These are phyloP conservation scores for Vachellia collinsii DNA, from an alignment of 306 rosid species.

Conservation along the genomic window DNA sequence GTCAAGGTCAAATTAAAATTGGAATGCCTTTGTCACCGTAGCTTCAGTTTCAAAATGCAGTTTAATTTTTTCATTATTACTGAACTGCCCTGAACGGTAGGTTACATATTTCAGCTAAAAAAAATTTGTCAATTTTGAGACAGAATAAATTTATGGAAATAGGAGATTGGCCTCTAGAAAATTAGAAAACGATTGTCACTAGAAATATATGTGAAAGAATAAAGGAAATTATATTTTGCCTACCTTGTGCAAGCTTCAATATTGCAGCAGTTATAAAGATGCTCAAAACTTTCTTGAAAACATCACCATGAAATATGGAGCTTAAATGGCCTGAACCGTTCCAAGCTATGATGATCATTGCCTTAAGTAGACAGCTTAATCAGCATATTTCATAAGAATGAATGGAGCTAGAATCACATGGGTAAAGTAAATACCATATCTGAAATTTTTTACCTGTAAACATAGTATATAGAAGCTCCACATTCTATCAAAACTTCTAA, in stretches of 20 bases:
- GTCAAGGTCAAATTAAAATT: neutral
- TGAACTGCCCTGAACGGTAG: neutral
- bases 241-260: constrained; percentile 95
- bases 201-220: neutral
- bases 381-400: constrained; percentile 34
- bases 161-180: constrained; percentile 28
- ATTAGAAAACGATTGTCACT: neutral
- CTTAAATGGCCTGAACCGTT: constrained; percentile 70
- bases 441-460: constrained; percentile 71
- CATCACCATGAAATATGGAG: constrained; percentile 64
- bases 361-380: constrained; percentile 55
- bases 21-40: neutral
- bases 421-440: constrained; percentile 20
- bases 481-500: constrained; percentile 97
- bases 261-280: constrained; percentile 95
- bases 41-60: constrained; percentile 11
- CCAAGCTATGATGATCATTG: constrained; percentile 95
- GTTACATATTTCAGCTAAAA: neutral
- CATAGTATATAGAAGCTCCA: constrained; percentile 89
- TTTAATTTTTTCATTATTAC: neutral
- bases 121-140: neutral
- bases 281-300: constrained; percentile 90
- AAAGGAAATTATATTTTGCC: constrained; percentile 8
- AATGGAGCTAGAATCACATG: constrained; percentile 29
- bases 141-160: constrained; percentile 5